phyloP scores from a whole-genome alignment of 805 yeast genomes.

The Priceomyces fermenticarens region DNA sequence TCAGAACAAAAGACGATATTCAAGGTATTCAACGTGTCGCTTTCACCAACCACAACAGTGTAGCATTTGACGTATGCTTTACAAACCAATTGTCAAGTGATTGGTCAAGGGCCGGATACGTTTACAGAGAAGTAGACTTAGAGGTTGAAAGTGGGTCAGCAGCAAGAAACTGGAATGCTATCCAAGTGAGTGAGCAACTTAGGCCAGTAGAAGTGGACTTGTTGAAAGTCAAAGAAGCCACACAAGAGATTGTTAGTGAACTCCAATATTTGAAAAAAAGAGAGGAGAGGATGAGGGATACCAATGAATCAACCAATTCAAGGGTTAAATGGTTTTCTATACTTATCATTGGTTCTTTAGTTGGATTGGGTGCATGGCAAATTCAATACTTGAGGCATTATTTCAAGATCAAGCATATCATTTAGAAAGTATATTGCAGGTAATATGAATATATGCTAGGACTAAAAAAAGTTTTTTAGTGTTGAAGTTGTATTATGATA shows the following conservation, averaged over 20 bases:
- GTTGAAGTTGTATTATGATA: too few relatives aligned
- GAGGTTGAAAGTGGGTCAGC: slow-evolving; percentile 95
- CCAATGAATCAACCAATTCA: slow-evolving; percentile 93
- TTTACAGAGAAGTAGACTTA: slow-evolving; percentile 73
- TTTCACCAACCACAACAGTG: slow-evolving; percentile 77
- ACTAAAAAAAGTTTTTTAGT: too few relatives aligned
- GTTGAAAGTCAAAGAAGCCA: slow-evolving; percentile 80
- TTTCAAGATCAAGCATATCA: slow-evolving; percentile 82
- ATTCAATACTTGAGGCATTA: slow-evolving; percentile 86
- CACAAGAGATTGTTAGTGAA: slow-evolving; percentile 77
- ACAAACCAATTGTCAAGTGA: slow-evolving; percentile 51
- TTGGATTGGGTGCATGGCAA: slow-evolving; percentile 90
- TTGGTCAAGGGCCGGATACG: slow-evolving; percentile 33
- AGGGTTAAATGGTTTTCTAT: slow-evolving; percentile 88
- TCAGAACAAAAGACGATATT: slow-evolving; percentile 69
- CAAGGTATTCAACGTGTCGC: slow-evolving; percentile 72
- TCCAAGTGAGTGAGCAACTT: slow-evolving; percentile 89
- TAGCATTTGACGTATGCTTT: slow-evolving; percentile 90
- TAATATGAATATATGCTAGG: too few relatives aligned
- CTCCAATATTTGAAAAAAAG: slow-evolving; percentile 80
- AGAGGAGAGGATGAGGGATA: slow-evolving; percentile 91
- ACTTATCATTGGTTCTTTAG: slow-evolving; percentile 61
- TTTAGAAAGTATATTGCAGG: slow-evolving; percentile 25
- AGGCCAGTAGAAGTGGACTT: slow-evolving; percentile 90
- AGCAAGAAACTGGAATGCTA: slow-evolving; percentile 96